phyloP scores from a whole-genome alignment of 306 rosid genomes.

The Rubus idaeus region DNA sequence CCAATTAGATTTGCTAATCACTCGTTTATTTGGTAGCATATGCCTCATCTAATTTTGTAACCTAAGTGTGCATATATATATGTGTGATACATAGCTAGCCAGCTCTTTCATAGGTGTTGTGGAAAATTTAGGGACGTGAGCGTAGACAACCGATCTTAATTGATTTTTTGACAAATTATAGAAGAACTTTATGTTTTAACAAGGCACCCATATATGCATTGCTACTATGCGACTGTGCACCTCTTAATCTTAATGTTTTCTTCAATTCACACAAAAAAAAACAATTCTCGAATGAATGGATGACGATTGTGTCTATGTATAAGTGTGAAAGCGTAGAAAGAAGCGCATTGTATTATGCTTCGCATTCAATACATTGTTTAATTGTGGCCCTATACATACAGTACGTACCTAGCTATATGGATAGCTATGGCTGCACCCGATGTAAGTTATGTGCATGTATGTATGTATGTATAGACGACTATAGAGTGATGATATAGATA shows the following conservation, averaged over 20 bases:
- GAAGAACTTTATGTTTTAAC: not conserved
- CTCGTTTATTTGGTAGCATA: not conserved
- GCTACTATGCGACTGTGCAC: too few relatives aligned
- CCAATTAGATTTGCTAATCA: not conserved
- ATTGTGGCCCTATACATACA: not conserved
- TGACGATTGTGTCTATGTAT: too few relatives aligned
- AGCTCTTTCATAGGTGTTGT: not conserved
- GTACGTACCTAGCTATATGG: not conserved
- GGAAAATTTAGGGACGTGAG: not conserved
- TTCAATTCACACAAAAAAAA: too few relatives aligned
- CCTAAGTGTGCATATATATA: not conserved
- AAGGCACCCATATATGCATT: too few relatives aligned
- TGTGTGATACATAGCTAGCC: not conserved
- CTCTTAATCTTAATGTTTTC: too few relatives aligned
- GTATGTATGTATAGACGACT: not conserved
- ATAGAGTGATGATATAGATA: not conserved
- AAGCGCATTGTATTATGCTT: not conserved
- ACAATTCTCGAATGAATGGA: too few relatives aligned
- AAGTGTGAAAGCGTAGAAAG: not conserved
- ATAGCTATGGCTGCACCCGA: not conserved
- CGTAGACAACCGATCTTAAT: not conserved
- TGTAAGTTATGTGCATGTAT: not conserved
- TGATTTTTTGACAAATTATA: not conserved
- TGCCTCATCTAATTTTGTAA: not conserved
- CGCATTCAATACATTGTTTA: not conserved